Conservation (phyloP, 2,329 filamentous ascomycete species). For the Aspergillus quadrilineatus region DNA sequence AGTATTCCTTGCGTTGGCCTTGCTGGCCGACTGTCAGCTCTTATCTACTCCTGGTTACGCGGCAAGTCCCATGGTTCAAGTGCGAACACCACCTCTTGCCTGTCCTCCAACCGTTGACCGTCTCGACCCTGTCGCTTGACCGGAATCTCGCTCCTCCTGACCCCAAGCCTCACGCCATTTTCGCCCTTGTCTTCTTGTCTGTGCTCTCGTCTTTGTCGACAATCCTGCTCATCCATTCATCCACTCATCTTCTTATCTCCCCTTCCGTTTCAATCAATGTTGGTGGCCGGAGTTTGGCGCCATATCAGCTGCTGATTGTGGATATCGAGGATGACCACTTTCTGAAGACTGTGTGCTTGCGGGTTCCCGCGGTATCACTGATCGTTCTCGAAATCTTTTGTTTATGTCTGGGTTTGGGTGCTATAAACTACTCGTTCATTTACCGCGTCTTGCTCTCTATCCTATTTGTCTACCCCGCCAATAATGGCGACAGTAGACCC, state of each 20-base stretch:
- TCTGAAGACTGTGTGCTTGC: constrained; percentile 15
- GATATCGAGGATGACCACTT: constrained; percentile 17
- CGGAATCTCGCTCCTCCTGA: constrained; percentile 12
- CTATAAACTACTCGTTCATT: background rate
- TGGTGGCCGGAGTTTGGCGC: constrained; percentile 10
- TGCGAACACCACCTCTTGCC: constrained; percentile 5
- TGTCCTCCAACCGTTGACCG: background rate
- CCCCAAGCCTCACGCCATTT: constrained; percentile 9
- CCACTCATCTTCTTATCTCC: background rate
- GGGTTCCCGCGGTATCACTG: constrained; percentile 16
- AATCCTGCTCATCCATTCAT: background rate
- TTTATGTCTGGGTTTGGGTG: background rate
- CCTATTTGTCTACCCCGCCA: background rate
- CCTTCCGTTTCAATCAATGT: constrained; percentile 6
- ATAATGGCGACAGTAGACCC: constrained; percentile 33
- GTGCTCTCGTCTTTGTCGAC: background rate
- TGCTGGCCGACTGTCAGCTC: constrained; percentile 10
- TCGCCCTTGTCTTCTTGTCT: background rate
- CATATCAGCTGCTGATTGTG: constrained; percentile 10
- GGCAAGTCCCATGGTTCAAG: constrained; percentile 26
- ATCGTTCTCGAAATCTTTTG: background rate
- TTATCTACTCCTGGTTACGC: constrained; percentile 5
- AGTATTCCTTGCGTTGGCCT: background rate
- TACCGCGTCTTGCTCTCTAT: background rate
- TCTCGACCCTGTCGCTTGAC: constrained; percentile 8